phyloP scores from a whole-genome alignment of 2,329 filamentous ascomycete species.

The Ilyonectria sp. region DNA sequence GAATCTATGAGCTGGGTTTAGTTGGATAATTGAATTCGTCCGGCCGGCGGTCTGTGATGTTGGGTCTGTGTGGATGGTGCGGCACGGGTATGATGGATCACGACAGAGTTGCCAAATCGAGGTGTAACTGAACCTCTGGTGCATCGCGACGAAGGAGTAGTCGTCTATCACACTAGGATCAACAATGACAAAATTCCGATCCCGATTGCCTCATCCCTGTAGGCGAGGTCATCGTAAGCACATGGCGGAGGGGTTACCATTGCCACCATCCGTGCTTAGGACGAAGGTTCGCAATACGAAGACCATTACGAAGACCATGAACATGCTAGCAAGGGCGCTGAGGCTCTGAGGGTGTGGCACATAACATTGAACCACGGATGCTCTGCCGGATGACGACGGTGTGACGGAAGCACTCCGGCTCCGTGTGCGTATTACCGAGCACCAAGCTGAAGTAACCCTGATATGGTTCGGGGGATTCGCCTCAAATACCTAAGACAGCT shows the following conservation, averaged over 20 bases:
- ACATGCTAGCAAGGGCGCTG: conserved; percentile 11
- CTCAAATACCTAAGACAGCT: not conserved
- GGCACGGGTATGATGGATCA: conserved; percentile 2
- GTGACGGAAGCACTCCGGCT: conserved; percentile 38
- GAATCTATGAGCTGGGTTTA: conserved; percentile 16
- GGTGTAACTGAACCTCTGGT: conserved; percentile 11
- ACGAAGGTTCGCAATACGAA: conserved; percentile 8
- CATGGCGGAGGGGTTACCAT: conserved; percentile 19
- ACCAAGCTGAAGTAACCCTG: conserved; percentile 19
- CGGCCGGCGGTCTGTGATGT: conserved; percentile 1
- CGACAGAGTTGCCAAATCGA: conserved; percentile 20
- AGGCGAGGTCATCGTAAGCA: conserved; percentile 27
- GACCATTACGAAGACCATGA: conserved; percentile 2
- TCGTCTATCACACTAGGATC: not conserved
- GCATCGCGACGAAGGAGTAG: conserved; percentile 18
- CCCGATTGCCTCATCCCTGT: conserved; percentile 17
- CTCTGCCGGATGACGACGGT: conserved; percentile 40
- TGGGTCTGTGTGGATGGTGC: conserved; percentile 6
- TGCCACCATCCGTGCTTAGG: not conserved
- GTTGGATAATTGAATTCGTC: not conserved
- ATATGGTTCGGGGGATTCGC: conserved; percentile 32
- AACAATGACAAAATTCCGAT: conserved; percentile 12
- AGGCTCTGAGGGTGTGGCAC: conserved; percentile 12
- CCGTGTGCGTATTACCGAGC: conserved; percentile 33
- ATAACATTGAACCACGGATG: not conserved